phyloP scores from a whole-genome alignment of 1,284 basidiomycete genomes.

The Filobasidium uniguttulatum region DNA sequence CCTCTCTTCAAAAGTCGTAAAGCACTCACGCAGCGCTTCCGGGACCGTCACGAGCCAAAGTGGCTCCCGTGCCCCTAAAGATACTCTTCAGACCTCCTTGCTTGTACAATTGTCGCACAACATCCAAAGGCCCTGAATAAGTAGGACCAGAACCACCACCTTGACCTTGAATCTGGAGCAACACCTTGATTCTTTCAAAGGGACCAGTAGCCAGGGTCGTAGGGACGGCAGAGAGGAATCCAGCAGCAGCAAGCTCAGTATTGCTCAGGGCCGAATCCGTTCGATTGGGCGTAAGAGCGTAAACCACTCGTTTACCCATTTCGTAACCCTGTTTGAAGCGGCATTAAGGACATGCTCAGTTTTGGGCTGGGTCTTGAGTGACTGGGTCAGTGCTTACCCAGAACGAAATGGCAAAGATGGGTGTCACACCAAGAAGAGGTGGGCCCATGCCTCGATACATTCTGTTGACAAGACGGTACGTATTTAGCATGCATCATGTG shows the following conservation, averaged over 20 bases:
- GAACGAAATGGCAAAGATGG: conserved; percentile 97
- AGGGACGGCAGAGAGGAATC: conserved; percentile 82
- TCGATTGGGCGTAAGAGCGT: conserved; percentile 41
- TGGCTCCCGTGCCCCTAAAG: conserved; percentile 84
- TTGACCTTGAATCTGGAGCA: conserved; percentile 89
- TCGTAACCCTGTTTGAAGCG: conserved; percentile 63
- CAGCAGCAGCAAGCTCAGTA: conserved; percentile 69
- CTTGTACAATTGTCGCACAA: conserved; percentile 78
- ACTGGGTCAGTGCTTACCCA: conserved; percentile 50
- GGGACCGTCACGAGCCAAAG: conserved; percentile 85
- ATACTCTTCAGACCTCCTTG: conserved; percentile 89
- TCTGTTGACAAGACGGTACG: conserved; percentile 38
- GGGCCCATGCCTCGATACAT: conserved; percentile 95
- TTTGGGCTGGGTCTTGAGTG: background rate
- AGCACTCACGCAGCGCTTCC: conserved; percentile 79
- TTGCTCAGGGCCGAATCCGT: conserved; percentile 48
- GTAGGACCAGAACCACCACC: conserved; percentile 39
- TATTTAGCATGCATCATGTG: no score
- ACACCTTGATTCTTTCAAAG: conserved; percentile 92
- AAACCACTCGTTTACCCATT: conserved; percentile 77
- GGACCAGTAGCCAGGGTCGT: conserved; percentile 86
- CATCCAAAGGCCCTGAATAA: conserved; percentile 87
- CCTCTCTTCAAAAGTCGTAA: background rate
- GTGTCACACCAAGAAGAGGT: conserved; percentile 89
- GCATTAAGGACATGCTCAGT: no score